Evolutionary conservation across 345 rosid genomes (phyloP).

Genomic region (Mangifera indica): DNA sequence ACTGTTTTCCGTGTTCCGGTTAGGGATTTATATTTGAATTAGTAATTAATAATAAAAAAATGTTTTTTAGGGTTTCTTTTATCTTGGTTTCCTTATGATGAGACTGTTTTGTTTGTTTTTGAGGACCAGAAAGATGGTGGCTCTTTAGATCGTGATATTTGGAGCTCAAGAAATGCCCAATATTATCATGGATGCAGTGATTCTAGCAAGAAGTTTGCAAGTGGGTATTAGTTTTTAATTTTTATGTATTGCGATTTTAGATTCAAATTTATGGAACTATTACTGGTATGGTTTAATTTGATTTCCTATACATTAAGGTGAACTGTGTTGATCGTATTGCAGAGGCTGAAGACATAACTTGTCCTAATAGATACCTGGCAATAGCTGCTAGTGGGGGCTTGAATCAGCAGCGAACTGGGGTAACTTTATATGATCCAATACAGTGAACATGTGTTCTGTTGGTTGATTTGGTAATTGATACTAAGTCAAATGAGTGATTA

Average conservation of each 20-base stretch:
- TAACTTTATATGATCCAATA: conserved; percentile 27
- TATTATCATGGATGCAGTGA: conserved; percentile 68
- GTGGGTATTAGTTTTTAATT: conserved; percentile 48
- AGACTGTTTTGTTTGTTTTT: conserved; percentile 9
- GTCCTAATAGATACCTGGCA: conserved; percentile 57
- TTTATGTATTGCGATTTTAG: neutral
- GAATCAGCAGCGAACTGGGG: conserved; percentile 97
- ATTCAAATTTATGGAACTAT: neutral
- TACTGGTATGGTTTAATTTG: neutral
- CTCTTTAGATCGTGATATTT: conserved; percentile 63
- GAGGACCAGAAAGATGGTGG: conserved; percentile 57
- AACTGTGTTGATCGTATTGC: conserved; percentile 20
- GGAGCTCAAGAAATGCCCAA: conserved; percentile 67
- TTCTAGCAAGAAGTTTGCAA: conserved; percentile 59
- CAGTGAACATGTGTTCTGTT: neutral
- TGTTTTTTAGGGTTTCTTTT: neutral
- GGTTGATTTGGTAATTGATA: neutral
- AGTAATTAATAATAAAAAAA: neutral
- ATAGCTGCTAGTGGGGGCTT: conserved; percentile 90
- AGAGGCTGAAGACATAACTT: conserved; percentile 58
- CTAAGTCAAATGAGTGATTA: neutral
- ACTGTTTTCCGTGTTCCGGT: conserved; percentile 67
- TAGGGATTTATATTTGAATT: conserved; percentile 34
- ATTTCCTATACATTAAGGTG: conserved; percentile 2
- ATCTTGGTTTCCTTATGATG: conserved; percentile 17